Conservation (phyloP, 148 eudicot genomes). For the Tetragonia tetragonoides region DNA sequence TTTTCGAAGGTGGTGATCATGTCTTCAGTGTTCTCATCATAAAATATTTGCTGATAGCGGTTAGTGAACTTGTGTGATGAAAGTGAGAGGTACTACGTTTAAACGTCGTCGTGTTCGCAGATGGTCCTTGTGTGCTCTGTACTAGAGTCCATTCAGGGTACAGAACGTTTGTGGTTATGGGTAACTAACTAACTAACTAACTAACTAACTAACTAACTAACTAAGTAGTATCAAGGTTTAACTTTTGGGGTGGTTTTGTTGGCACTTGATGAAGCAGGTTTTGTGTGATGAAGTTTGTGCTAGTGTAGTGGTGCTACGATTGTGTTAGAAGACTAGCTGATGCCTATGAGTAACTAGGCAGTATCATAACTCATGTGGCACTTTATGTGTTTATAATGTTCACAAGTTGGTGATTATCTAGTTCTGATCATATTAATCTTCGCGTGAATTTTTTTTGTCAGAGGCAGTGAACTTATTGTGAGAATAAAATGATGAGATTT, state of each 20-base stretch:
- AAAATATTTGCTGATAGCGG: no score
- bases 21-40: no score
- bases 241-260: neutral
- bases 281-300: neutral
- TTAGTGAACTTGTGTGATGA: no score
- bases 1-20: neutral
- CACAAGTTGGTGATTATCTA: neutral
- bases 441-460: neutral
- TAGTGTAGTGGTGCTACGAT: neutral
- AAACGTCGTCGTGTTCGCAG: no score
- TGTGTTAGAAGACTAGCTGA: neutral
- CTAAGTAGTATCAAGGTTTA: neutral
- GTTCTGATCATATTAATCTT: neutral
- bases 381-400: neutral
- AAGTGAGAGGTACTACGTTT: no score
- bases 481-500: neutral
- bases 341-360: no score
- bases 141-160: no score
- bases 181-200: no score
- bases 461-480: neutral
- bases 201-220: no score
- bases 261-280: neutral
- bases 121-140: no score
- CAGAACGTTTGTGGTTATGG: no score
- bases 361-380: no score